Conservation (phyloP, 768 basidiomycete genomes). For the Russula sp. region DNA sequence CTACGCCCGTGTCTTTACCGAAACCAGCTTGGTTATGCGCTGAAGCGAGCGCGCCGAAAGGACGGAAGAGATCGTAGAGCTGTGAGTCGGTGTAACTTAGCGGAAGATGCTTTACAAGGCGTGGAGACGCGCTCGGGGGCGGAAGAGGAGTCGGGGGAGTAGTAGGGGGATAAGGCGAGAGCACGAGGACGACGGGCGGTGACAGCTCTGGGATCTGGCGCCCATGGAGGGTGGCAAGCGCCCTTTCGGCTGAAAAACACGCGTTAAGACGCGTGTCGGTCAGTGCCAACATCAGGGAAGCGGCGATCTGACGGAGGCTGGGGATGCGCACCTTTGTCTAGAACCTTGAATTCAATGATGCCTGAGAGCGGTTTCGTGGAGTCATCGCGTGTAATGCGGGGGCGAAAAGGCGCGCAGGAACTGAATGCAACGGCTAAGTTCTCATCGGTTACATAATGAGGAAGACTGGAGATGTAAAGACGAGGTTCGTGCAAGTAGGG, state of each 20-base stretch:
- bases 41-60: conserved; percentile 78
- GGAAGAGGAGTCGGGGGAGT: conserved; percentile 69
- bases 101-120: conserved; percentile 82
- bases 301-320: conserved; percentile 3
- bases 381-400: conserved; percentile 62
- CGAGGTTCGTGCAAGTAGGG: conserved; percentile 83
- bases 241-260: conserved; percentile 68
- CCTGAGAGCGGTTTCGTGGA: conserved; percentile 50
- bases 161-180: conserved; percentile 83
- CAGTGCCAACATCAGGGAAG: neutral
- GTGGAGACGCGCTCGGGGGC: conserved; percentile 68
- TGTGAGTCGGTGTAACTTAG: conserved; percentile 57
- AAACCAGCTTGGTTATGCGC: conserved; percentile 68
- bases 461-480: conserved; percentile 74
- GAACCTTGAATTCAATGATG: conserved; percentile 77
- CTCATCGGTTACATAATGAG: conserved; percentile 68
- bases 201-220: conserved; percentile 58
- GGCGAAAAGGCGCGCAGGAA: conserved; percentile 75
- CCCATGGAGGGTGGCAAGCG: conserved; percentile 75
- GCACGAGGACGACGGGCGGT: conserved; percentile 54
- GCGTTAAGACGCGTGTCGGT: conserved; percentile 17
- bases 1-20: conserved; percentile 68
- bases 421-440: conserved; percentile 69
- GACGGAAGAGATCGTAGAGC: conserved; percentile 81
- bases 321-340: conserved; percentile 61